Evolutionary conservation across 495 filamentous ascomycete species (phyloP).

Genomic region (Trichoderma reesei): DNA sequence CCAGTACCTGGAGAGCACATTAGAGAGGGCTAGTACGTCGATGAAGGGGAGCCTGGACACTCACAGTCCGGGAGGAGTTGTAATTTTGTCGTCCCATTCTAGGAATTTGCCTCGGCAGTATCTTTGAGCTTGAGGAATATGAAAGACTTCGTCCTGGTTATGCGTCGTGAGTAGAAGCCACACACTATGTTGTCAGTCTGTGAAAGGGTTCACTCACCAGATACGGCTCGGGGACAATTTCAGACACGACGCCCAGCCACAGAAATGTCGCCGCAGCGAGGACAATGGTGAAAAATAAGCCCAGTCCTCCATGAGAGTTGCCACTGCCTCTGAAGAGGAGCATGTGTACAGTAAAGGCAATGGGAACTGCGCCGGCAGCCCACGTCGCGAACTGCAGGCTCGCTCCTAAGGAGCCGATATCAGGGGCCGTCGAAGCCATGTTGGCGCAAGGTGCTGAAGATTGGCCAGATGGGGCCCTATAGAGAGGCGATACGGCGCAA

Average conservation of each 20-base stretch:
- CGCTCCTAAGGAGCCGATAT: neutral
- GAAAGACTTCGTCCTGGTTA: constrained; percentile 82
- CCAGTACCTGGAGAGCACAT: constrained; percentile 3
- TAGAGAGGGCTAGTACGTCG: neutral
- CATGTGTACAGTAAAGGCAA: neutral
- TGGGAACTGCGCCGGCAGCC: neutral
- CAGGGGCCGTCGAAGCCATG: neutral
- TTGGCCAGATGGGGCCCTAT: neutral
- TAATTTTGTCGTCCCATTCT: constrained; percentile 93
- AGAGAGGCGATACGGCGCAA: neutral
- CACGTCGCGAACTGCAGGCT: neutral
- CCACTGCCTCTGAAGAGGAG: neutral
- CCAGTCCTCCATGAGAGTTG: neutral
- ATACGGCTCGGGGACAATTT: constrained; percentile 67
- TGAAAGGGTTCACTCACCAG: constrained; percentile 40
- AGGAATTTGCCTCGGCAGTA: constrained; percentile 69
- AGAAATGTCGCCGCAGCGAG: neutral
- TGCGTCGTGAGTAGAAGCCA: constrained; percentile 13
- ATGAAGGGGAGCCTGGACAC: constrained; percentile 16
- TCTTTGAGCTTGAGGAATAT: constrained; percentile 79
- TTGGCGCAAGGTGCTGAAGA: neutral
- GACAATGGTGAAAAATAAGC: neutral
- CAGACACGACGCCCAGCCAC: constrained; percentile 29
- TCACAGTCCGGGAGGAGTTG: constrained; percentile 85
- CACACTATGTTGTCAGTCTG: neutral